Conservation (phyloP, 257 asterid species). For the Nyctanthes arbortristis region DNA sequence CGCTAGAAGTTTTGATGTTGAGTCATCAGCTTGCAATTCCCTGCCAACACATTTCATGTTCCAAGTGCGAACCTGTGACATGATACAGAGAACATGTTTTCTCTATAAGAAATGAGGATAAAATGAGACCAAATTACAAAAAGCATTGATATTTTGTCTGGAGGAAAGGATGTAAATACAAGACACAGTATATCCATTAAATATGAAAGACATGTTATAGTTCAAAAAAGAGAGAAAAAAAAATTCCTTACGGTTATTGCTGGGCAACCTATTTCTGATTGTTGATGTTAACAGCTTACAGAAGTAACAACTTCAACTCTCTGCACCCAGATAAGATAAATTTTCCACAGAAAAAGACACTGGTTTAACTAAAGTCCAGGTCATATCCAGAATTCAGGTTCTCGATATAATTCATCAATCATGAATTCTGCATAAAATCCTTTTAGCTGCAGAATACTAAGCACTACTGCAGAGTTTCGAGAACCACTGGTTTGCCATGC, state of each 20-base stretch:
- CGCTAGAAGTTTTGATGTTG: slow-evolving; percentile 79
- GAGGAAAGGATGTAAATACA: not conserved
- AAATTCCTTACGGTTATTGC: not conserved
- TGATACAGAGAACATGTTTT: slow-evolving; percentile 17
- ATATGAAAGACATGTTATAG: too few species aligned
- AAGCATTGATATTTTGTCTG: not conserved
- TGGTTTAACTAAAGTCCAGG: not conserved
- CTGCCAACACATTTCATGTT: slow-evolving; percentile 79
- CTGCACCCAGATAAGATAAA: not conserved
- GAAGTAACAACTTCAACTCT: too few species aligned
- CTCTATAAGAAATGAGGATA: not conserved
- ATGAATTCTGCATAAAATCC: not conserved
- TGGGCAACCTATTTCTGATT: not conserved
- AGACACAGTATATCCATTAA: not conserved
- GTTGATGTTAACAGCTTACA: slow-evolving; percentile 7
- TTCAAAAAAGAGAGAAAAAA: too few species aligned
- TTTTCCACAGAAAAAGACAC: not conserved
- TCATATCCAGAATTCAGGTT: not conserved
- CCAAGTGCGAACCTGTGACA: slow-evolving; percentile 91
- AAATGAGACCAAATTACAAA: not conserved
- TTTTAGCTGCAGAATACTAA: not conserved
- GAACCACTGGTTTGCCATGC: not conserved
- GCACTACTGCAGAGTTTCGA: not conserved
- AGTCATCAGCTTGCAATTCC: slow-evolving; percentile 58
- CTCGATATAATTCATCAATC: not conserved